Base-by-base conservation (phyloP, 805 yeast genomes). In the Wickerhamia fluorescens region DNA sequence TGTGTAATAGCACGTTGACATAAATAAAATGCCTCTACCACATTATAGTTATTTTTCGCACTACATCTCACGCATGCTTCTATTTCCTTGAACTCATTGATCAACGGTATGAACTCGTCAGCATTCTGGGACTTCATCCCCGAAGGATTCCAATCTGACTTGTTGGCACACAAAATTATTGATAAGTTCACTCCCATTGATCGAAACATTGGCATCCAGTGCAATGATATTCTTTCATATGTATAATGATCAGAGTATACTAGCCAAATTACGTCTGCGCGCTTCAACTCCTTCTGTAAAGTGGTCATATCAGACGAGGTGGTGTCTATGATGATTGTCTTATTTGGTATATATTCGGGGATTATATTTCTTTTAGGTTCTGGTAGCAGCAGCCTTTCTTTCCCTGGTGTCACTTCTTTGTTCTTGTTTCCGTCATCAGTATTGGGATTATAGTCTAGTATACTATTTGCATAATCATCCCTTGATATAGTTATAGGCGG, bases 111-210 rank as follows among this genome's bases (percentile, higher is more conserved):
- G 56, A 88, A 79, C 45, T 92, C 96, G 27, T 87, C 95, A 20
- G 74, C 68, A 36, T 61, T 58, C 36, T 50, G 60, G 19, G 49
- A 42, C 34, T 52, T 53, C 1, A 71, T 58, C 25, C 71, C 73
- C 10, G 58, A 44, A 0, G 63, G 53, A 1, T 47, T 28, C 35
- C 33, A 47, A 34, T 83, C 94, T 12, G 78, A 67, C 45, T 85
- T 87, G 53, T 87, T 92, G 31, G 88, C 87, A 54, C 94, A 81
- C 3, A 92, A 59, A 1, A 92, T 85, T n/a, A 92, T 78, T 0
- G 99, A 98, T 9, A 89, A 54, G 47, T 92, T 92, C 33, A 89
- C 86, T 3, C 98, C 99, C 70, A 86, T 66, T 1, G 95, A 84
- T 37, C 99, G 67, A 45, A 92, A 80, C 65, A 80, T 72, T 29